These are phyloP conservation scores for Lunularia cruciata DNA, from an alignment of 225 moss, liverwort and hornwort species.

Conservation along the genomic window DNA sequence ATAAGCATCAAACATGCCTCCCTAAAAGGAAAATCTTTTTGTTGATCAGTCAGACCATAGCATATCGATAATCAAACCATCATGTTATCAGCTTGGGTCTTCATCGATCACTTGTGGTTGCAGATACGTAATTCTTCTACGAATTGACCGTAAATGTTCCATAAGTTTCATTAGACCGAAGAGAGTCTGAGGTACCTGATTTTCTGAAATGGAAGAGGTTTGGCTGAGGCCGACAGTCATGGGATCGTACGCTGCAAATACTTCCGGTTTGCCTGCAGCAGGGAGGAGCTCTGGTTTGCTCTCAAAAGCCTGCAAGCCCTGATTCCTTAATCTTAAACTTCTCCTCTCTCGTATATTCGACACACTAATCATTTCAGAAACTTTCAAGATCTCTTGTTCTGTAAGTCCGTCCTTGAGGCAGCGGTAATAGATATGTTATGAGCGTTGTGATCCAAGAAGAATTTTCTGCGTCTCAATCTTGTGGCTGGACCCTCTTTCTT, in stretches of 20 bases:
- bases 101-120: not conserved
- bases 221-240: slow-evolving; percentile 36
- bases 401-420: too few relatives aligned
- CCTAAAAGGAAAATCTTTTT: slow-evolving; percentile 13
- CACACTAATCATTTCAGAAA: too few relatives aligned
- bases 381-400: too few relatives aligned
- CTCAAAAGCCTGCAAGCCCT: slow-evolving; percentile 1
- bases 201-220: slow-evolving; percentile 58
- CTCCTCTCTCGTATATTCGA: too few relatives aligned
- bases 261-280: not conserved
- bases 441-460: too few relatives aligned
- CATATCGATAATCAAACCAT: too few relatives aligned
- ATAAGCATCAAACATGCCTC: slow-evolving; percentile 24
- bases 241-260: not conserved
- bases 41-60: too few relatives aligned
- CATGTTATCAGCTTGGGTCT: not conserved
- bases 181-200: slow-evolving; percentile 40
- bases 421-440: too few relatives aligned
- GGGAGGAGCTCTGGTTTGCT: not conserved
- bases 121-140: not conserved
- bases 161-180: not conserved
- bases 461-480: too few relatives aligned
- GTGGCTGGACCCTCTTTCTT: too few relatives aligned
- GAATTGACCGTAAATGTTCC: not conserved
- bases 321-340: too few relatives aligned